These are phyloP conservation scores for Sugiyamaella floridensis DNA, from an alignment of 805 yeast species.

Conservation along the genomic window DNA sequence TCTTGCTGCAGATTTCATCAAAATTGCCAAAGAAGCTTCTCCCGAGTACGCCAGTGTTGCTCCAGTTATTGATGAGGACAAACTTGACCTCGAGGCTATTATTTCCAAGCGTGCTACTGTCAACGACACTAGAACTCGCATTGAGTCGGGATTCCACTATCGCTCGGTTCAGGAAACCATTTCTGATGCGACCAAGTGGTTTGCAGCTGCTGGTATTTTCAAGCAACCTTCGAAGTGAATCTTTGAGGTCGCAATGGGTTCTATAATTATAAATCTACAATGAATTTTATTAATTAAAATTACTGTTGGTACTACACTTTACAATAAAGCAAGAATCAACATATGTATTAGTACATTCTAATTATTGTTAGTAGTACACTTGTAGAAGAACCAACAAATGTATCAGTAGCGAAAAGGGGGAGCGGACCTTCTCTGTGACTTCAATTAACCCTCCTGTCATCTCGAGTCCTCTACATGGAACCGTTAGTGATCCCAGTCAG, in stretches of 20 bases:
- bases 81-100: neutral
- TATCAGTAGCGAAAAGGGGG: too few relatives aligned
- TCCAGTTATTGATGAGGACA: neutral
- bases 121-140: constrained; percentile 4
- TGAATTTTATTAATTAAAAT: too few relatives aligned
- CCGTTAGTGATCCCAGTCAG: constrained; percentile 22
- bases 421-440: constrained; percentile 19
- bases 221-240: too few relatives aligned
- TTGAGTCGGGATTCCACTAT: constrained; percentile 9
- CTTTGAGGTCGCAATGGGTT: neutral
- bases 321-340: neutral
- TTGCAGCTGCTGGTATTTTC: neutral
- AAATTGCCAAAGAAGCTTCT: constrained; percentile 15
- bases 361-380: too few relatives aligned
- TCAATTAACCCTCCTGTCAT: constrained; percentile 28
- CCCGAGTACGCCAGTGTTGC: constrained; percentile 7
- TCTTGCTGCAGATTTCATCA: constrained; percentile 12
- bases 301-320: neutral
- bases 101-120: neutral
- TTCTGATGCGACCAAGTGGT: constrained; percentile 6
- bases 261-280: neutral
- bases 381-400: too few relatives aligned
- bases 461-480: constrained; percentile 30
- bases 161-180: constrained; percentile 10
- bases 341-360: too few relatives aligned